A percentile compares a stretch with the other conserved stretches of the same genome.
Conservation (phyloP, 768 basidiomycete genomes). For the Exidia glandulosa region DNA sequence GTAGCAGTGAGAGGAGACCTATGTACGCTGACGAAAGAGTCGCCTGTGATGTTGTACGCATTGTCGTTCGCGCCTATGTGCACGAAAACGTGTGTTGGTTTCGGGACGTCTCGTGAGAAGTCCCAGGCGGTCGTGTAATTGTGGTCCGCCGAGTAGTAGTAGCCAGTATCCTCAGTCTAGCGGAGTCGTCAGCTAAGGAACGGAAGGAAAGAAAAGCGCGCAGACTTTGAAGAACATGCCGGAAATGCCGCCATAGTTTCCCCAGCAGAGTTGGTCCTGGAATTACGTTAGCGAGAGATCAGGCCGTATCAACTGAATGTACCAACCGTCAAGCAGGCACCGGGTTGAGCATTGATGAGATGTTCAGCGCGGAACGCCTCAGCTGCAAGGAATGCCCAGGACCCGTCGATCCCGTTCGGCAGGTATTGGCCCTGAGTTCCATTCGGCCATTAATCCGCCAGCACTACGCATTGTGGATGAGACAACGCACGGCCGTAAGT, state of each 20-base stretch:
- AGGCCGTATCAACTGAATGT: background rate
- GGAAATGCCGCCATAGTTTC: slow-evolving; percentile 9
- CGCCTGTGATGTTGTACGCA: slow-evolving; percentile 36
- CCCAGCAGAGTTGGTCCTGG: slow-evolving; percentile 13
- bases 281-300: background rate
- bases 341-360: slow-evolving; percentile 41
- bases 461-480: background rate
- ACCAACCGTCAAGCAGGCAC: slow-evolving; percentile 35
- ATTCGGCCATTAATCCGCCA: background rate
- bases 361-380: slow-evolving; percentile 39
- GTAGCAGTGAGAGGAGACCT: background rate
- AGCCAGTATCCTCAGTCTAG: slow-evolving; percentile 49
- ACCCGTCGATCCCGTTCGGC: slow-evolving; percentile 41
- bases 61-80: slow-evolving; percentile 52
- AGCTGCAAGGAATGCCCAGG: slow-evolving; percentile 43
- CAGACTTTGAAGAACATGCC: slow-evolving; percentile 2
- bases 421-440: slow-evolving; percentile 41
- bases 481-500: slow-evolving; percentile 34
- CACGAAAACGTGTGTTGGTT: slow-evolving; percentile 42
- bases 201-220: background rate
- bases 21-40: slow-evolving; percentile 22
- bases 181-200: background rate
- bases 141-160: slow-evolving; percentile 41
- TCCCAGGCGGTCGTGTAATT: slow-evolving; percentile 53
- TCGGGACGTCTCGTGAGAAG: slow-evolving; percentile 35